Evolutionary conservation across 495 filamentous ascomycete species (phyloP).

Genomic region (Tuber borchii): DNA sequence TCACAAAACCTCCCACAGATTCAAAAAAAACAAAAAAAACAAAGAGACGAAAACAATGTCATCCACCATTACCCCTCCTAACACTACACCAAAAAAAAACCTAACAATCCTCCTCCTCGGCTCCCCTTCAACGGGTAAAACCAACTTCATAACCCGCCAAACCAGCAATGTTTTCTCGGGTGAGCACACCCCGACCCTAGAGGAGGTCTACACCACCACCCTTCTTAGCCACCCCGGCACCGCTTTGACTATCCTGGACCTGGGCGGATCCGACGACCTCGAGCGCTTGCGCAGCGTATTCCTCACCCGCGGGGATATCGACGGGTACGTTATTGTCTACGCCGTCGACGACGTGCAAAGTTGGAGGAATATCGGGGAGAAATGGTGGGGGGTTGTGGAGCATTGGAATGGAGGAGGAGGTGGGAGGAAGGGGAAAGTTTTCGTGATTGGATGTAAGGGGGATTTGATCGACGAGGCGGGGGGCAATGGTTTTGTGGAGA

Average conservation of each 20-base stretch:
- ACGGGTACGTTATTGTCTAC: neutral
- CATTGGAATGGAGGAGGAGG: neutral
- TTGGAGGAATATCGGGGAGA: neutral
- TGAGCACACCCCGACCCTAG: neutral
- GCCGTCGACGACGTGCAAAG: neutral
- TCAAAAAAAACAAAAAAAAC: neutral
- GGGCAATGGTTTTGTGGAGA: neutral
- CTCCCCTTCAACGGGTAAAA: neutral
- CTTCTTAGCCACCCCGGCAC: neutral
- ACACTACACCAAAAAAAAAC: neutral
- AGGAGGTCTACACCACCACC: neutral
- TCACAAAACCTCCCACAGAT: neutral
- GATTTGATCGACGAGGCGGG: neutral
- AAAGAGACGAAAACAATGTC: neutral
- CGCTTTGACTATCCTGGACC: neutral
- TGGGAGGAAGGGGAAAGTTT: neutral
- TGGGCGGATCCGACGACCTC: neutral
- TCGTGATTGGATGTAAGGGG: neutral
- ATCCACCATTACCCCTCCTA: neutral
- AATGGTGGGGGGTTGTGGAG: neutral
- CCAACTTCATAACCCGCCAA: constrained; percentile 4
- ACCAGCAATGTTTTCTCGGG: neutral
- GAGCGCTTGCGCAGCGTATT: neutral
- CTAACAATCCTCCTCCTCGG: constrained; percentile 1
- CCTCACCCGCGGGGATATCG: neutral